A percentile compares a stretch with the other conserved stretches of the same genome.
phyloP scores from a whole-genome alignment of 2,329 filamentous ascomycete species.

The Curvularia hawaiiensis region DNA sequence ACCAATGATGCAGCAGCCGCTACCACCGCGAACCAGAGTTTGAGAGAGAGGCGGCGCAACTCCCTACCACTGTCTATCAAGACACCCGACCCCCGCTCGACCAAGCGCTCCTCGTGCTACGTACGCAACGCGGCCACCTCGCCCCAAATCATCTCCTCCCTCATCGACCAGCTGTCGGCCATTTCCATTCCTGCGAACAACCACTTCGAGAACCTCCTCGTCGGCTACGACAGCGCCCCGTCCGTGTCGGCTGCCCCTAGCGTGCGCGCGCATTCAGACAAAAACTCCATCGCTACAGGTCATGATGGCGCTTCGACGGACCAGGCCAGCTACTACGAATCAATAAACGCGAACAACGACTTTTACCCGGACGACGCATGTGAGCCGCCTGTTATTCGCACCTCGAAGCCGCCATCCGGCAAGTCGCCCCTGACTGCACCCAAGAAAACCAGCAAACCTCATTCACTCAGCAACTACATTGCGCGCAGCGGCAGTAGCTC shows the following conservation, averaged over 20 bases:
- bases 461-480: conserved; percentile 65
- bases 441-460: conserved; percentile 46
- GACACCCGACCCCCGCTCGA: conserved; percentile 24
- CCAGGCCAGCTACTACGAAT: conserved; percentile 68
- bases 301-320: conserved; percentile 67
- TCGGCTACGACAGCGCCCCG: conserved; percentile 38
- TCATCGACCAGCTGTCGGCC: conserved; percentile 66
- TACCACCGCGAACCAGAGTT: conserved; percentile 25
- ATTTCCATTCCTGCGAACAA: conserved; percentile 68
- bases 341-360: conserved; percentile 56
- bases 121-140: conserved; percentile 53
- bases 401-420: conserved; percentile 79
- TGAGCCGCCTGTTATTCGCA: conserved; percentile 75
- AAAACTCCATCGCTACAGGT: conserved; percentile 25
- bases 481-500: conserved; percentile 48
- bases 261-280: conserved; percentile 31
- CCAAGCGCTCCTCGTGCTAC: conserved; percentile 43
- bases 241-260: conserved; percentile 31
- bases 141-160: conserved; percentile 71
- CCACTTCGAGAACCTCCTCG: conserved; percentile 66
- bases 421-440: conserved; percentile 73
- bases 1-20: conserved; percentile 5
- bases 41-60: conserved; percentile 35
- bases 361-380: conserved; percentile 62
- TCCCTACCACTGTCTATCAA: conserved; percentile 33